phyloP scores from a whole-genome alignment of 306 rosid species.

The Lupinus albus region DNA sequence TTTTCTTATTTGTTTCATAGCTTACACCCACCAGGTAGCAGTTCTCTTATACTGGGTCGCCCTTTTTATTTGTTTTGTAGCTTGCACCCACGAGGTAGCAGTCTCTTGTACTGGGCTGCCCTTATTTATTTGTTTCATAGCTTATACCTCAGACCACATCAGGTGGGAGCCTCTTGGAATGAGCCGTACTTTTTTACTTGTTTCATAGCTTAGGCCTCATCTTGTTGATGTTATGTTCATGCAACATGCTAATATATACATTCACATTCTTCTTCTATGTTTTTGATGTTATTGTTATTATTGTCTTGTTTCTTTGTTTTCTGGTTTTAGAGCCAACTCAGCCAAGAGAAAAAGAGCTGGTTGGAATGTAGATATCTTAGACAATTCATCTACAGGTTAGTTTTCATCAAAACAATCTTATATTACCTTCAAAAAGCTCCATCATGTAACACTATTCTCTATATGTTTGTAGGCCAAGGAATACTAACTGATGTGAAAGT shows the following conservation, averaged over 20 bases:
- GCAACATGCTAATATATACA: constrained; percentile 7
- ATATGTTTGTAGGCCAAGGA: constrained; percentile 60
- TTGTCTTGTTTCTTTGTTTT: constrained; percentile 27
- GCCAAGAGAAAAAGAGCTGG: constrained; percentile 59
- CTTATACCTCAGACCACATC: too few relatives aligned
- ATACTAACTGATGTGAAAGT: constrained; percentile 60
- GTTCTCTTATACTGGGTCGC: too few relatives aligned
- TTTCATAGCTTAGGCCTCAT: too few relatives aligned
- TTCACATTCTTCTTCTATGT: constrained; percentile 31
- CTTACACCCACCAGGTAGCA: too few relatives aligned
- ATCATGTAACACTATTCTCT: constrained; percentile 19
- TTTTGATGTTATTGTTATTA: neutral
- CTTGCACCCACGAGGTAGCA: too few relatives aligned
- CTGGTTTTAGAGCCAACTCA: constrained; percentile 41
- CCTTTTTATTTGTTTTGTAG: too few relatives aligned
- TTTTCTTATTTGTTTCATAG: too few relatives aligned
- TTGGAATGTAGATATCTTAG: constrained; percentile 50
- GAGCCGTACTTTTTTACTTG: too few relatives aligned
- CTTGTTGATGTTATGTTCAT: too few relatives aligned
- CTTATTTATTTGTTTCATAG: too few relatives aligned
- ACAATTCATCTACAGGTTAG: constrained; percentile 45
- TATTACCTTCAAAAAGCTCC: neutral
- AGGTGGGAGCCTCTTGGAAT: too few relatives aligned
- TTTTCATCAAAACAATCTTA: neutral
- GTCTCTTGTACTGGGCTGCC: too few relatives aligned